A percentile compares a stretch with the other conserved stretches of the same genome.
These are phyloP conservation scores for Neohortaea acidophila DNA, from an alignment of 495 filamentous ascomycete genomes.

Conservation along the genomic window DNA sequence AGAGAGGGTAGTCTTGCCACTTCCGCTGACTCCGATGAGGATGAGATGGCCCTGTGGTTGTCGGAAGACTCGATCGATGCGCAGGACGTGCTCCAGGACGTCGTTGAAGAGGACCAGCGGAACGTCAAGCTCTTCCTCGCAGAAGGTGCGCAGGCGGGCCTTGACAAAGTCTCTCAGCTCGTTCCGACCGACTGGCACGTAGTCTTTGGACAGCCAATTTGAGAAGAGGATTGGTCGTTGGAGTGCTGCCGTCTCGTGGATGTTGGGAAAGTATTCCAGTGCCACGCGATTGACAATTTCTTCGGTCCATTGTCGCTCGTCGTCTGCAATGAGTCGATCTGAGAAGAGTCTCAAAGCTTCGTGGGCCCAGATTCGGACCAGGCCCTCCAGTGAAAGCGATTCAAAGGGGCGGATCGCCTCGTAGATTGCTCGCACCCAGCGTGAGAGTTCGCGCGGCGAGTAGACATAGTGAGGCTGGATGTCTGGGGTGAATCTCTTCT, in stretches of 20 bases:
- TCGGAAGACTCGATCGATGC: slow-evolving; percentile 95
- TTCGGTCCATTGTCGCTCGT: slow-evolving; percentile 89
- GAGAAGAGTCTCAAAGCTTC: slow-evolving; percentile 93
- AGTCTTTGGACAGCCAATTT: slow-evolving; percentile 99
- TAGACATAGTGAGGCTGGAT: slow-evolving; percentile 99
- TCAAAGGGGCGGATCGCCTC: slow-evolving; percentile 91
- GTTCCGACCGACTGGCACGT: slow-evolving; percentile 89
- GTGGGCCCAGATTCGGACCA: slow-evolving; percentile 96
- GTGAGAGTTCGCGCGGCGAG: slow-evolving; percentile 90
- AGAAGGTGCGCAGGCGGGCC: slow-evolving; percentile 92
- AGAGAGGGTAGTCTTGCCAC: slow-evolving; percentile 94
- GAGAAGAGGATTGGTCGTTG: slow-evolving; percentile 91
- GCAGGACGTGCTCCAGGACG: slow-evolving; percentile 90
- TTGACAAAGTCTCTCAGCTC: slow-evolving; percentile 93
- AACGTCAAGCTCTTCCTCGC: slow-evolving; percentile 97
- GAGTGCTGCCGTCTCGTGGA: slow-evolving; percentile 77
- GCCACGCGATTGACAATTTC: slow-evolving; percentile 73
- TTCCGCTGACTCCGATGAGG: slow-evolving; percentile 92
- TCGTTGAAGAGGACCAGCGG: slow-evolving; percentile 96
- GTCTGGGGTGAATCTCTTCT: slow-evolving; percentile 80
- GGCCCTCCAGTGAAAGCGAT: slow-evolving; percentile 68
- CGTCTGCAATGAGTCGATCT: slow-evolving; percentile 83
- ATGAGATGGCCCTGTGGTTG: slow-evolving; percentile 98
- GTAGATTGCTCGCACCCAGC: slow-evolving; percentile 94
- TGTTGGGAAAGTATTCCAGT: slow-evolving; percentile 79